Evolutionary conservation across 2,329 filamentous ascomycete species (phyloP).

Genomic region (Massarina eburnea): DNA sequence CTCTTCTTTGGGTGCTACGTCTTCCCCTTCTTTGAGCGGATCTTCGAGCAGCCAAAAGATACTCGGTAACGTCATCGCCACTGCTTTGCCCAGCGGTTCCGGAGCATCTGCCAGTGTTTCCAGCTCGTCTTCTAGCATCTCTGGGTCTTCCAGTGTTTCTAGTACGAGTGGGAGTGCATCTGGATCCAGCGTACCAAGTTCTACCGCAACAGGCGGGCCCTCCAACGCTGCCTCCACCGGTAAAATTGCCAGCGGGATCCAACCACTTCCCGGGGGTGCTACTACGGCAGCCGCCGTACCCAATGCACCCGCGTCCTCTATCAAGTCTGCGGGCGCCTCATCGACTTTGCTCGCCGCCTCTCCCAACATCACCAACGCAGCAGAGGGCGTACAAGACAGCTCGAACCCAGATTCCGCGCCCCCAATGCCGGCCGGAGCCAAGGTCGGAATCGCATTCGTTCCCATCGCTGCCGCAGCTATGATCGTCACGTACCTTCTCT

Average conservation of each 20-base stretch:
- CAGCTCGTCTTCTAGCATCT: too few relatives aligned
- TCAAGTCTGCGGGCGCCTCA: not conserved
- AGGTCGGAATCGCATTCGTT: conserved; percentile 28
- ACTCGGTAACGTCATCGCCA: not conserved
- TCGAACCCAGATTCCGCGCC: not conserved
- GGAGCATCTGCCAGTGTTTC: not conserved
- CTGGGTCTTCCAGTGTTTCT: too few relatives aligned
- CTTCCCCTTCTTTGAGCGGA: not conserved
- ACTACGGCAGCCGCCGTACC: not conserved
- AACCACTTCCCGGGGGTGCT: not conserved
- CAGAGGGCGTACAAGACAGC: not conserved
- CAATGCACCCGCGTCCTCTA: not conserved
- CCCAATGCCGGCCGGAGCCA: conserved; percentile 12
- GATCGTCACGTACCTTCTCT: conserved; percentile 16
- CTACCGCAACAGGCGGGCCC: not conserved
- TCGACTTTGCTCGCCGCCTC: not conserved
- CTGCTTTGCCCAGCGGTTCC: not conserved
- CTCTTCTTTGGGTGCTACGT: too few relatives aligned
- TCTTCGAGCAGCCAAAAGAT: not conserved
- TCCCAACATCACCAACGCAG: not conserved
- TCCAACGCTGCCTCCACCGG: not conserved
- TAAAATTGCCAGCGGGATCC: not conserved
- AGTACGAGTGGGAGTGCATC: not conserved
- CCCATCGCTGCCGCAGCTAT: conserved; percentile 20
- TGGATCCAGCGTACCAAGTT: not conserved